Evolutionary conservation across 768 basidiomycete genomes (phyloP), one percentile per base, ranked within the genome.

Genomic region (Pulveroboletus sp.): DNA sequence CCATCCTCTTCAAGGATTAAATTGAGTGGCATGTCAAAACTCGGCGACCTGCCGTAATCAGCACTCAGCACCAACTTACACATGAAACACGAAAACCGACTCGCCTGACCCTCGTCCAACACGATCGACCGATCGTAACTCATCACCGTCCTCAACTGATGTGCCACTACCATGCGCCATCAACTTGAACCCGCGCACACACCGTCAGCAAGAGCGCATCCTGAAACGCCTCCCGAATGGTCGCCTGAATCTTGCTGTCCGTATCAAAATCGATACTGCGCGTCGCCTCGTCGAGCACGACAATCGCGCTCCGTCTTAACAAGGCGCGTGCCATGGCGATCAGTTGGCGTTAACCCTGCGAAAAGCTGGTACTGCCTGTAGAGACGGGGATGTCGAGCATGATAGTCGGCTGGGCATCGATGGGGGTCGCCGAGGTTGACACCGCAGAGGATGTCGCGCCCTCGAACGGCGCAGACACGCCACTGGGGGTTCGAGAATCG

Each of bases 181-280:
- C 2, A 10, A 8, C 16, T 14, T 6, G 2, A 17, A 6, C 6
- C 25, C 8, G 19, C 17, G 6, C 56, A 86, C 87, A 10, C 56
- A 86, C 78, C 6, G 87, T 90, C 40, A 94, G 63, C 37, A 93
- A 65, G 34, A 92, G 69, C 9, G 84, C 86, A 37, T 81, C 76
- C 7, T 73, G 80, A 63, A 95, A 95, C 59, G 94, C 90, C 56
- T 87, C 84, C 6, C 92, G 75, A 40, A 97, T 94, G 1, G 92
- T 87, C 25, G 80, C 73, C 63, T 95, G 93, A 48, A 95, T 95
- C 69, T 92, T 93, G 7, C 86, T 79, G 58, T 94, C 94, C 34
- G 93, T 92, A 12, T 81, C 84, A 58, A 92, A 87, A 61, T 91
- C 88, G 48, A 92, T 90, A 58, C 87, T 89, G 50, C 86, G 88